Conservation (phyloP, 768 basidiomycete species). For the Hemileccinum impolitum region DNA sequence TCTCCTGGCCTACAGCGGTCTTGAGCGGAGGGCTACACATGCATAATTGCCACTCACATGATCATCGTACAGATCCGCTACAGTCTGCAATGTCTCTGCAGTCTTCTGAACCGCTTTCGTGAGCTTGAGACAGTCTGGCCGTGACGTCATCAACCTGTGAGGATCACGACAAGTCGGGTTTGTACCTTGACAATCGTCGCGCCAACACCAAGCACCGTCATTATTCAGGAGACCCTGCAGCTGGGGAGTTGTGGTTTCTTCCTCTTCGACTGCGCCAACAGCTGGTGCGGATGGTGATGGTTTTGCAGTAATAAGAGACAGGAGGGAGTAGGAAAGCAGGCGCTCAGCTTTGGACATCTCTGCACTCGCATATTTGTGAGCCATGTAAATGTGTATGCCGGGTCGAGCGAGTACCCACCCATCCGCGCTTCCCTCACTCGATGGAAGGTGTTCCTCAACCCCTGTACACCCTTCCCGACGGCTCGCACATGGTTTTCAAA, state of each 20-base stretch:
- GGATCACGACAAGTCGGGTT: neutral
- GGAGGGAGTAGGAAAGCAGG: slow-evolving; percentile 65
- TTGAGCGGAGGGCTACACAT: slow-evolving; percentile 6
- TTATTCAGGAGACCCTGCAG: slow-evolving; percentile 61
- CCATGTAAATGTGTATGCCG: neutral
- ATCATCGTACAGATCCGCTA: slow-evolving; percentile 77
- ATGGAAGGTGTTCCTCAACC: slow-evolving; percentile 58
- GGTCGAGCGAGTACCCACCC: slow-evolving; percentile 40
- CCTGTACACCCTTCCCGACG: slow-evolving; percentile 67
- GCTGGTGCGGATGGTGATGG: slow-evolving; percentile 49
- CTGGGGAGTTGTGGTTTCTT: slow-evolving; percentile 36
- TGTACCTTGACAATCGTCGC: slow-evolving; percentile 67
- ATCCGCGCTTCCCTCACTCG: slow-evolving; percentile 63
- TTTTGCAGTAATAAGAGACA: slow-evolving; percentile 73
- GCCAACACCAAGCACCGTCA: slow-evolving; percentile 86
- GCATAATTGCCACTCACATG: slow-evolving; percentile 49
- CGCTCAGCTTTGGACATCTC: slow-evolving; percentile 81
- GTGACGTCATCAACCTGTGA: neutral
- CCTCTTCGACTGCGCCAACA: slow-evolving; percentile 48
- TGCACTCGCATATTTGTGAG: slow-evolving; percentile 23
- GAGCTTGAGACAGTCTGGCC: slow-evolving; percentile 66
- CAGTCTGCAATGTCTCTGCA: slow-evolving; percentile 65
- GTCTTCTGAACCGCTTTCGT: slow-evolving; percentile 78
- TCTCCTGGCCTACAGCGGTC: slow-evolving; percentile 54
- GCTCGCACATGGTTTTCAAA: slow-evolving; percentile 68